phyloP scores from a whole-genome alignment of 371 early-diverging fungal genomes.

The Mortierella sp. region DNA sequence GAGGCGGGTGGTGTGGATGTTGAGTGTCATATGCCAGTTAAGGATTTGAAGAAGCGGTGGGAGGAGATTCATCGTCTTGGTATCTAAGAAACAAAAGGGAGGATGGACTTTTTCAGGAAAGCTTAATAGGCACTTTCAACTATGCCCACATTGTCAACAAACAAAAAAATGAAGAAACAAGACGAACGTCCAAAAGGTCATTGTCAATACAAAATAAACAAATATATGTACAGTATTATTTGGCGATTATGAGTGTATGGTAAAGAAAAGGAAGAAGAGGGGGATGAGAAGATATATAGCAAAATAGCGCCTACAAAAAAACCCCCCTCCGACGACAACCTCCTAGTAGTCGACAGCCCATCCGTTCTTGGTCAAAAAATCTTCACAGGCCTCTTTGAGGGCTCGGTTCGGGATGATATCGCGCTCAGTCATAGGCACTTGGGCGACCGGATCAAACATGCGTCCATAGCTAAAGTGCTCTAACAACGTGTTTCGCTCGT shows the following conservation, averaged over 20 bases:
- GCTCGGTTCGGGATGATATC: constrained; percentile 81
- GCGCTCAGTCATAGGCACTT: constrained; percentile 72
- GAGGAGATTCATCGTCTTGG: constrained; percentile 45
- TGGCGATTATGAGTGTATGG: not conserved
- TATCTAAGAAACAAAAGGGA: constrained; percentile 7
- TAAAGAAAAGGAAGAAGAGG: not conserved
- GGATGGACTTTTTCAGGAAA: not conserved
- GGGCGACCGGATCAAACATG: constrained; percentile 81
- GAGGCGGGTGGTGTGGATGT: constrained; percentile 29
- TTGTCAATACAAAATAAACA: not conserved
- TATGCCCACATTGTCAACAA: not conserved
- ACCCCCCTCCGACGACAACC: no score
- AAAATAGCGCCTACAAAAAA: not conserved
- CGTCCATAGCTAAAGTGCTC: constrained; percentile 81
- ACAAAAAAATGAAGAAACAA: not conserved
- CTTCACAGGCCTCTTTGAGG: constrained; percentile 77
- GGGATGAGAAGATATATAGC: no score
- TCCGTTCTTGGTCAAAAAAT: constrained; percentile 71
- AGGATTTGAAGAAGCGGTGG: constrained; percentile 50
- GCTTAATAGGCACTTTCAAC: not conserved
- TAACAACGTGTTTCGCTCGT: constrained; percentile 79
- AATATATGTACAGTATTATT: constrained; percentile 1
- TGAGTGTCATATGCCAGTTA: constrained; percentile 40
- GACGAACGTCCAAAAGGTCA: not conserved
- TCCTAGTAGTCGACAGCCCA: constrained; percentile 64